Evolutionary conservation across 257 asterid species (phyloP), one percentile per base, ranked within the genome.

Genomic region (Solanum acaule): DNA sequence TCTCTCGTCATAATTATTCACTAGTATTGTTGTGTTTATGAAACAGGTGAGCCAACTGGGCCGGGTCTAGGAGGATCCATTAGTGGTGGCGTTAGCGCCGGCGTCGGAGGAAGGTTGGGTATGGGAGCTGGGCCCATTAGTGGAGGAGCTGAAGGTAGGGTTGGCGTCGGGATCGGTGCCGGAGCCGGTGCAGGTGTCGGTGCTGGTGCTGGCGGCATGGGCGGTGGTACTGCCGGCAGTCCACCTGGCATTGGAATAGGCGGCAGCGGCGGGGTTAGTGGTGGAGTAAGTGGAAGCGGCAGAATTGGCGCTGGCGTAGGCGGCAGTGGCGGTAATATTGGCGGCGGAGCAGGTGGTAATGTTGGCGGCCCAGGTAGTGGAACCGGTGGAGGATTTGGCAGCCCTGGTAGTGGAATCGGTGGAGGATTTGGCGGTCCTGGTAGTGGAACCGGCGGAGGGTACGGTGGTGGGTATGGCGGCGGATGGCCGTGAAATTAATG

Each of bases 41-140:
- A 6, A 46, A 46, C 68, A 81, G 86, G 86, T 5, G 85, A 12
- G n/a, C 22, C 75, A 14, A 20, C 25, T 31, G 85, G 85, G 25
- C 40, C 63, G 31, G 93, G 93, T 2, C 4, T 83, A 27, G 93
- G 93, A 9, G 90, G 89, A 29, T 90, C 90, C 46, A 72, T 71
- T 71, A 87, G 92, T 16, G 90, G 85, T 78, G 86, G 94, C 16
- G 88, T 89, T 56, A 92, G 87, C 72, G 52, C 88, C 6, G 83
- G 86, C 15, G 72, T 87, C 35, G 93, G 92, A 10, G 87, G 91
- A 61, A 91, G 92, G 40, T 11, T 89, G 52, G 93, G 90, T 4
- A 83, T 91, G 33, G 92, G 88, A 13, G 91, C 76, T 4, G 87
- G 94, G 37, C 83, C 76, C 42, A 59, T 91, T 2, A 90, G 94